Evolutionary conservation across 2,329 filamentous ascomycete genomes (phyloP).

Genomic region (Xylogone sp.): DNA sequence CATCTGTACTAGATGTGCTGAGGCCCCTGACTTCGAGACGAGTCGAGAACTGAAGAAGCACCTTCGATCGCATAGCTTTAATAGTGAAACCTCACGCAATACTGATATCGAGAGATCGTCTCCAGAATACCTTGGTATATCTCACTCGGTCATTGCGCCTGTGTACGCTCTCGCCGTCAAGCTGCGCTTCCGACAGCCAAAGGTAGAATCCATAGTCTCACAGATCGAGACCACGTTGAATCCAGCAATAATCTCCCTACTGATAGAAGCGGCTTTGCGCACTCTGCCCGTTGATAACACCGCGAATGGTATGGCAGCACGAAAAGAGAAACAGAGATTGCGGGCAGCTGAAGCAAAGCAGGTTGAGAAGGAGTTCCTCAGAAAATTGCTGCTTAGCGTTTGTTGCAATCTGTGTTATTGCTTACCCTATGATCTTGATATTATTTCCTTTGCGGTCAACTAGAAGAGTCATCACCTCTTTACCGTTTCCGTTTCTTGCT

Average conservation of each 20-base stretch:
- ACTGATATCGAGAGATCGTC: too few relatives aligned
- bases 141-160: too few relatives aligned
- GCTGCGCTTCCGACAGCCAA: constrained; percentile 3
- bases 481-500: background rate
- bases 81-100: too few relatives aligned
- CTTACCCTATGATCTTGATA: background rate
- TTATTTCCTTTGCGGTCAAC: background rate
- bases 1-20: too few relatives aligned
- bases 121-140: too few relatives aligned
- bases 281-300: constrained; percentile 8
- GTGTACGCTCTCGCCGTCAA: background rate
- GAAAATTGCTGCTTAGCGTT: too few relatives aligned
- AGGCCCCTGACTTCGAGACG: too few relatives aligned
- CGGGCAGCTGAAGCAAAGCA: constrained; percentile 1
- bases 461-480: background rate
- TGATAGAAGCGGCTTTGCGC: constrained; percentile 4
- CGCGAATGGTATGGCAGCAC: background rate
- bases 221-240: constrained; percentile 2
- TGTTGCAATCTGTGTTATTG: too few relatives aligned
- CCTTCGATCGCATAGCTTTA: too few relatives aligned
- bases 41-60: too few relatives aligned
- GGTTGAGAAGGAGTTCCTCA: constrained; percentile 9
- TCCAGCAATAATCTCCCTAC: constrained; percentile 1
- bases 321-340: constrained; percentile 2
- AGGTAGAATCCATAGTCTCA: constrained; percentile 2